These are phyloP conservation scores for Phytophthora cactorum DNA, from an alignment of 352 stramenopile species.

Conservation along the genomic window DNA sequence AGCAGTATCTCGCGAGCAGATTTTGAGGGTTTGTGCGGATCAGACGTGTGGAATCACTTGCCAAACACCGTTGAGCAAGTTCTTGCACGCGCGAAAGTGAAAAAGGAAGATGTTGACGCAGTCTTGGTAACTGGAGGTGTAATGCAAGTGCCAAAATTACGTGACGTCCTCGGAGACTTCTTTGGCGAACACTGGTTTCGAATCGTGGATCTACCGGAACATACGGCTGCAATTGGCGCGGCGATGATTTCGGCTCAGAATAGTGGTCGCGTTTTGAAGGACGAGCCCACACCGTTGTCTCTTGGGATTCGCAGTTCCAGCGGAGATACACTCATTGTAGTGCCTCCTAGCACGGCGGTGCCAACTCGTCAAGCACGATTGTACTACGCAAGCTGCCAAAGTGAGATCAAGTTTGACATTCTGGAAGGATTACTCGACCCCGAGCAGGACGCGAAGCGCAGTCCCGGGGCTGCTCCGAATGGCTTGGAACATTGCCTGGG, in stretches of 20 bases:
- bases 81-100: constrained; percentile 25
- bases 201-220: constrained; percentile 18
- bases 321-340: constrained; percentile 33
- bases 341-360: constrained; percentile 28
- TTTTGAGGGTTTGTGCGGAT: constrained; percentile 46
- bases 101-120: constrained; percentile 32
- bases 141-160: constrained; percentile 33
- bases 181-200: constrained; percentile 21
- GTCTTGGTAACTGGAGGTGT: constrained; percentile 47
- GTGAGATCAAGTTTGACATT: constrained; percentile 36
- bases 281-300: constrained; percentile 33
- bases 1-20: constrained; percentile 41
- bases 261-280: constrained; percentile 6
- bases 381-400: constrained; percentile 47
- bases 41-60: constrained; percentile 37
- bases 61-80: constrained; percentile 24
- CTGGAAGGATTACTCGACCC: constrained; percentile 31
- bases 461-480: not conserved
- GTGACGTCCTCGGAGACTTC: constrained; percentile 25
- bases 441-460: constrained; percentile 15
- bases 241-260: constrained; percentile 19
- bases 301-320: constrained; percentile 43
- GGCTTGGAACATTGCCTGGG: constrained; percentile 31
- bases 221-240: constrained; percentile 28
- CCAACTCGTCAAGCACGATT: constrained; percentile 34